Base-by-base conservation (phyloP, 805 yeast species). In the Kodamaea restingae region DNA sequence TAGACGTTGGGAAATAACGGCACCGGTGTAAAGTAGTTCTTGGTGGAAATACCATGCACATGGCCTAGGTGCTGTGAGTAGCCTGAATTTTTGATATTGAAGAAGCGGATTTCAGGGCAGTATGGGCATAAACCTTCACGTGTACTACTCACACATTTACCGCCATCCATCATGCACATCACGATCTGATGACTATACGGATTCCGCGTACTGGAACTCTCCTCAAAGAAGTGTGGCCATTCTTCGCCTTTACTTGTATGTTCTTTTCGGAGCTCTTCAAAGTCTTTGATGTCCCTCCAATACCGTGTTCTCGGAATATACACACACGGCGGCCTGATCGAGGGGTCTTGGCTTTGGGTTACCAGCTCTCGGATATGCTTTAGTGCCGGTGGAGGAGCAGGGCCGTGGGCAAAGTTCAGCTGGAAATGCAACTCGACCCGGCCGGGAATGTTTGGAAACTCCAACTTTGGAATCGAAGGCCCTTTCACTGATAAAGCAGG, bases 11-110 rank as follows among this genome's bases (percentile, higher is more conserved):
- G 45, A 29, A 42, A 41, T 11, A 58, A 35, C 2, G 65, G 63
- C 27, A 58, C 53, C 3, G 71, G 70, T 0, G 59, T 48, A 25
- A 63, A 38, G 42, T 49, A 61, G 34, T 54, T 48, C 35, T 56
- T 55, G 8, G 64, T 49, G 27, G 46, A 55, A 17, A 65, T 49
- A 1, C 70, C 71, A 43, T 65, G 70, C 15, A 48, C 48, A 32
- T 51, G 55, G 20, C 63, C 55, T 41, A 65, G 47, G 45, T 65
- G 71, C 38, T 61, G 66, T 0, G 63, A 55, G 39, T 63, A 65
- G 20, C 59, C 49, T 2, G 67, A 58, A 17, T 55, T 59, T 40
- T 63, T 62, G 33, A 60, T 50, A 34, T 56, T 56, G 40, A 47
- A 56, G 42, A 65, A 65, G 27, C 39, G 37, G 4, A 56, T 14